Evolutionary conservation across 306 rosid species (phyloP).

Genomic region (Acacia confusa): DNA sequence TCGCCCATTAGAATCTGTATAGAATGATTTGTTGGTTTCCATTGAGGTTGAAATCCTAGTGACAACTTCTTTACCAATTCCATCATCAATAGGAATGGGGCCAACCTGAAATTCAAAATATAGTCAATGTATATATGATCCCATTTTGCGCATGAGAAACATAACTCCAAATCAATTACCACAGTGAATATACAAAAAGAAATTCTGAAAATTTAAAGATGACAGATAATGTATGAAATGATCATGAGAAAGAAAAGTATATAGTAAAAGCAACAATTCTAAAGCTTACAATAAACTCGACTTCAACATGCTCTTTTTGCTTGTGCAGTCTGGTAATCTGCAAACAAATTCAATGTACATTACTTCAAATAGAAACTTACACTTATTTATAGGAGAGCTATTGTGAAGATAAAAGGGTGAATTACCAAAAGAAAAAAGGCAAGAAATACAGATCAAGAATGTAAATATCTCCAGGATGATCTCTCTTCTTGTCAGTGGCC

Average conservation of each 20-base stretch:
- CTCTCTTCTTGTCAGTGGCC: neutral
- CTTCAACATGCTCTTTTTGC: constrained; percentile 93
- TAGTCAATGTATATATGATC: constrained; percentile 21
- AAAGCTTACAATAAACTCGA: constrained; percentile 86
- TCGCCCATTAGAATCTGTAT: constrained; percentile 93
- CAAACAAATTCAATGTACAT: constrained; percentile 26
- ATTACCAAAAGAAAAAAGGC: neutral
- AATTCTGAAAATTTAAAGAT: constrained; percentile 14
- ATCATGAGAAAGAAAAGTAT: constrained; percentile 24
- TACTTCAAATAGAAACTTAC: neutral
- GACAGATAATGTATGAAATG: constrained; percentile 13
- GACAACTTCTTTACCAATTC: constrained; percentile 79
- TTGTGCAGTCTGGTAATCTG: constrained; percentile 81
- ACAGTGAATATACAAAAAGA: constrained; percentile 9
- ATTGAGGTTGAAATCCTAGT: constrained; percentile 68
- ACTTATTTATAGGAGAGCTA: neutral
- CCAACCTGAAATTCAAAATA: constrained; percentile 68
- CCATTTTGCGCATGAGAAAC: neutral
- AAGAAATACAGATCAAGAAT: neutral
- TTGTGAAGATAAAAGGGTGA: neutral
- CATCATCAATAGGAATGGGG: constrained; percentile 90
- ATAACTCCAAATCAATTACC: constrained; percentile 15
- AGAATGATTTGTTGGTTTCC: constrained; percentile 75
- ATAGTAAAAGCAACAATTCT: constrained; percentile 12
- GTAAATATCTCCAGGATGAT: neutral